These are phyloP conservation scores for Alternaria alternata DNA, from an alignment of 2,329 filamentous ascomycete genomes.

Conservation along the genomic window DNA sequence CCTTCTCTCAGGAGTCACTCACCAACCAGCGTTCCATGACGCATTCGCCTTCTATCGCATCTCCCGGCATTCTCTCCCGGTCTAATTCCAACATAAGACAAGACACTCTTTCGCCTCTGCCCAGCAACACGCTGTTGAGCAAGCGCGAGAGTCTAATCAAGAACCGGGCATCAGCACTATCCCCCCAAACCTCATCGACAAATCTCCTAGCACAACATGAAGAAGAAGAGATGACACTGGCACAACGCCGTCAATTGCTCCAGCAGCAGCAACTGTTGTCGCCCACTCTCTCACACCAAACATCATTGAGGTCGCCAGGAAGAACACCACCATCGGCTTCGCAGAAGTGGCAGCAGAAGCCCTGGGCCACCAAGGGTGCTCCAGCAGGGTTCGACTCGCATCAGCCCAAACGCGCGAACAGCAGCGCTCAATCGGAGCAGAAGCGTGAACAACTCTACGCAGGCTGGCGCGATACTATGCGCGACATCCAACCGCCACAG, in stretches of 20 bases:
- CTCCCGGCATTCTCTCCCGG: conserved; percentile 28
- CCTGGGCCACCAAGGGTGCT: conserved; percentile 30
- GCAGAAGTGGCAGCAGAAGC: conserved; percentile 44
- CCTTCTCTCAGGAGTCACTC: conserved; percentile 30
- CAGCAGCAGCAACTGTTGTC: conserved; percentile 40
- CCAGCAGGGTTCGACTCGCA: conserved; percentile 49
- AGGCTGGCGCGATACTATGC: conserved; percentile 47
- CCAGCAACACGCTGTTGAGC: conserved; percentile 60
- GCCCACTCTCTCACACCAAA: conserved; percentile 20
- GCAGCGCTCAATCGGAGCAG: conserved; percentile 35
- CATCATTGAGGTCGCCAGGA: conserved; percentile 20
- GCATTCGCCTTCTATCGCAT: conserved; percentile 29
- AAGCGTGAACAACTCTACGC: conserved; percentile 48
- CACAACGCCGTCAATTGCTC: conserved; percentile 62
- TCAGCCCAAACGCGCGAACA: conserved; percentile 43
- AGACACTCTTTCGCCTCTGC: conserved; percentile 37
- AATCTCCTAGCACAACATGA: conserved; percentile 35
- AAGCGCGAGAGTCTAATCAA: conserved; percentile 63
- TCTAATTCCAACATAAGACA: conserved; percentile 26
- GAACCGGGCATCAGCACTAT: conserved; percentile 49
- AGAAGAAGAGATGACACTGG: conserved; percentile 75
- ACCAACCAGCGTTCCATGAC: conserved; percentile 23
- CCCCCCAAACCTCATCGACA: conserved; percentile 42
- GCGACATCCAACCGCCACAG: conserved; percentile 33
- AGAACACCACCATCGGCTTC: conserved; percentile 34